Evolutionary conservation across 2,329 filamentous ascomycete species (phyloP), one percentile per base, ranked within the genome.

Genomic region (Microcyclospora pomicola): DNA sequence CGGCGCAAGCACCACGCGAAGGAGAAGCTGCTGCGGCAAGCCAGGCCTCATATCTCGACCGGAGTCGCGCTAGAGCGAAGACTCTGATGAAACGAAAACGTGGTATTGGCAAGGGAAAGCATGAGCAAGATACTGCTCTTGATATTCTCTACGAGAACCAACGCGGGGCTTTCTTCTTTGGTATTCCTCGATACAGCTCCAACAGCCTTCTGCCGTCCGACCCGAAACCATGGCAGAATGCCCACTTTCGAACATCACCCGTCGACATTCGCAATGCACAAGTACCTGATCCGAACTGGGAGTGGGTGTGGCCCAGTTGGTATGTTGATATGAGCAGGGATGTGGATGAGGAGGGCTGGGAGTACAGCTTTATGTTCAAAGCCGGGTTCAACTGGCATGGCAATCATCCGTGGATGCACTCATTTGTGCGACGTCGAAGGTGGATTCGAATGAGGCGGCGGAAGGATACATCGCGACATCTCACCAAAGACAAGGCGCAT

Each of bases 121-220:
- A 56, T 15, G 61, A 64, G 12, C 54, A 59, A 15, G 59, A 64
- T 33, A 57, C 55, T 2, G 78, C 73, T 19, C 76, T 96, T 43
- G 91, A 98, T 46, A 73, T 96, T 5, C 68, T 98, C 0, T 96
- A 93, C 60, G 91, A 98, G 59, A 98, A 98, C 54, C 83, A 98
- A 63, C 75, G 91, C 40, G 91, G 91, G 9, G 78, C 76, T 30
- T 93, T 95, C 54, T 68, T 93, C 44, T 96, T 88, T 52, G 88
- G 91, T 19, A 73, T 86, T 10, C 79, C 87, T 0, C 71, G 92
- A n/a, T 98, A 95, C 65, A 93, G 87, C 1, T 73, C 77, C 6
- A 80, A 79, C 45, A 88, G 87, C 2, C 71, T 98, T 1, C 77
- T 93, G 28, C 81, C 83, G 43, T 73, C 93, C 35, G 91, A 98